Evolutionary conservation across 352 stramenopile genomes (phyloP), one percentile per base, ranked within the genome.

Genomic region (Phytophthora palmivora): DNA sequence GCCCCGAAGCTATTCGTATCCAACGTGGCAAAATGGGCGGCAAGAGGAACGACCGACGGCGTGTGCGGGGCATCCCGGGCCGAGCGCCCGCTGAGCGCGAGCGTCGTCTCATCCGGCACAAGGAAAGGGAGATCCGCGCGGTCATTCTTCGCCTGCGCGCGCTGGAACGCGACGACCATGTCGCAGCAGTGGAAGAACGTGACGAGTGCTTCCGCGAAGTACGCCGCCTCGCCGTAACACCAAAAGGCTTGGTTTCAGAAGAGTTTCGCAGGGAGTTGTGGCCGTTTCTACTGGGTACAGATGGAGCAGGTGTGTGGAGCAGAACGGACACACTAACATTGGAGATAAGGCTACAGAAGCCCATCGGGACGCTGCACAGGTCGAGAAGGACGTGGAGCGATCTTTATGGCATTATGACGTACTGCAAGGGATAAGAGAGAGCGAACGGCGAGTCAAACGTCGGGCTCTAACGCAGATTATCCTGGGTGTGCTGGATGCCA

Each of bases 381-480:
- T 96, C 28, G 76, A 91, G 34, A 93, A 93, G 51, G 88, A 96
- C 49, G 87, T 96, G 30, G 82, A 93, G n/a, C 84, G 88, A 44
- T 96, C 88, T 16, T 66, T 96, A 41, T 92, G 83, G 82, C 83
- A 94, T 39, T 94, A 90, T 34, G 87, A 92, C 56, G 61, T 91
- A 4, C 63, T 93, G 30, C 71, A 67, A 22, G 55, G 68, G 1
- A 77, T 93, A 11, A 77, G 85, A 6, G 82, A 88, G 59, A 75
- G 70, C n/a, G 87, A 92, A 38, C 80, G 86, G 5, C 73, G 73
- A 11, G 41, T 42, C 12, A 94, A 93, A 66, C 78, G 84, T 6
- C 67, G 69, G 19, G 75, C 77, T 28, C 76, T 94, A 41, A 86
- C 76, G 15, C 73, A 83, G 21, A 54, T 89, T n/a, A 92, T 92